Percentiles rank a stretch among this genome's conserved stretches.
Conservation (phyloP, 2,329 filamentous ascomycete species). For the Didymella segeticola region DNA sequence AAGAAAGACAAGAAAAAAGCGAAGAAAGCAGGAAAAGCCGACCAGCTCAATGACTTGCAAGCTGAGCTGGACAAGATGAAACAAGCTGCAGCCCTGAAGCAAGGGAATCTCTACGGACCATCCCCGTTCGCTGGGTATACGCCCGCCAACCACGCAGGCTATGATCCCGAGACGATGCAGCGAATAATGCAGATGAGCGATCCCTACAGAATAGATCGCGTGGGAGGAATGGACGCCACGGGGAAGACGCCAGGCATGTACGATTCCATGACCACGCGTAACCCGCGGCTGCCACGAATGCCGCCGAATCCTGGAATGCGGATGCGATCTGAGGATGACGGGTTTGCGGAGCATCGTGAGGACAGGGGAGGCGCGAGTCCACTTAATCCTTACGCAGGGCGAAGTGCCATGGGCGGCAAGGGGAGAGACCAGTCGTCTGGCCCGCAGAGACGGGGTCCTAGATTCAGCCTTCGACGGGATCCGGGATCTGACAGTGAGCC, state of each 20-base stretch:
- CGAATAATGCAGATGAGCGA: background rate
- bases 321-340: background rate
- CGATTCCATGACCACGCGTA: background rate
- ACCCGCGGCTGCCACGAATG: slow-evolving; percentile 11
- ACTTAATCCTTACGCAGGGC: background rate
- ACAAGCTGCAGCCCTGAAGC: background rate
- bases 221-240: background rate
- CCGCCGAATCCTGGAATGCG: slow-evolving; percentile 6
- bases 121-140: background rate
- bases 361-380: background rate
- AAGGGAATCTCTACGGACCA: background rate
- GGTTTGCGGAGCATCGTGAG: background rate
- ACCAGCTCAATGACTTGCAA: background rate
- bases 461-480: background rate
- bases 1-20: background rate
- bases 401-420: slow-evolving; percentile 9
- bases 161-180: background rate
- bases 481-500: background rate
- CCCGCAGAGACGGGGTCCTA: background rate
- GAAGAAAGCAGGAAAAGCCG: background rate
- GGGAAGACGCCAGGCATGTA: slow-evolving; percentile 2
- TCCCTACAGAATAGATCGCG: background rate
- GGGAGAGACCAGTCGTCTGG: background rate
- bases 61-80: background rate
- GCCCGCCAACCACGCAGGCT: no score